Evolutionary conservation across 106 monocot species (phyloP).

Genomic region (Hemerocallis citrina): DNA sequence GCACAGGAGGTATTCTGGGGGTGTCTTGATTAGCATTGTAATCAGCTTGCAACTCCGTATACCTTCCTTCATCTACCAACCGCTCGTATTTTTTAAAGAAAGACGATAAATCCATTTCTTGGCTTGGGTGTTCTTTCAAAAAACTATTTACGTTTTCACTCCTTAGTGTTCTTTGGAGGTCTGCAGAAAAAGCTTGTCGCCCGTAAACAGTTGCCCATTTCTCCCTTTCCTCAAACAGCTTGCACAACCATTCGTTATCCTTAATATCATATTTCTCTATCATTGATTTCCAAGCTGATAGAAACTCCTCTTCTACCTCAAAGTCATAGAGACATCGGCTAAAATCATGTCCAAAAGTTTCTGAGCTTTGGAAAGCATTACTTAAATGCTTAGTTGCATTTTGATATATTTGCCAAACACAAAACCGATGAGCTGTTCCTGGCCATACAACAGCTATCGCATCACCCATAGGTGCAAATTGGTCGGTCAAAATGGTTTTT

Average conservation of each 20-base stretch:
- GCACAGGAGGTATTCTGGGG: slow-evolving; percentile 32
- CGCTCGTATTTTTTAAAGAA: slow-evolving; percentile 45
- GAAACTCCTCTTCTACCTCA: slow-evolving; percentile 62
- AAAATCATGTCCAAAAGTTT: slow-evolving; percentile 53
- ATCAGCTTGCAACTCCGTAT: slow-evolving; percentile 55
- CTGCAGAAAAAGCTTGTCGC: slow-evolving; percentile 45
- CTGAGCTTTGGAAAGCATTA: slow-evolving; percentile 16
- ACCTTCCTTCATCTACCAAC: slow-evolving; percentile 23
- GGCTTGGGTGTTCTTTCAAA: slow-evolving; percentile 32
- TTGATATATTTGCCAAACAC: slow-evolving; percentile 52
- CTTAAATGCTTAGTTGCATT: slow-evolving; percentile 32
- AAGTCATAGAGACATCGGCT: slow-evolving; percentile 43
- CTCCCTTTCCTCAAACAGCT: slow-evolving; percentile 47
- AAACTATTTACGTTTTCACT: slow-evolving; percentile 30
- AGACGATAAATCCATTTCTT: slow-evolving; percentile 24
- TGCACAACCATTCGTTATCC: slow-evolving; percentile 50
- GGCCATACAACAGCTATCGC: slow-evolving; percentile 38
- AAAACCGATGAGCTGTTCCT: slow-evolving; percentile 29
- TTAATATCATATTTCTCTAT: slow-evolving; percentile 45
- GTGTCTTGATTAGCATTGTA: slow-evolving; percentile 39
- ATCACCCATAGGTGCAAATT: slow-evolving; percentile 24
- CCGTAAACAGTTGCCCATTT: slow-evolving; percentile 46
- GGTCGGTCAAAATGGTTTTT: slow-evolving; percentile 44
- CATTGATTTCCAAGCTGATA: slow-evolving; percentile 43
- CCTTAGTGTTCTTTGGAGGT: slow-evolving; percentile 31